Conservation (phyloP, 1,284 basidiomycete species). For the Xanthoconium separans region DNA sequence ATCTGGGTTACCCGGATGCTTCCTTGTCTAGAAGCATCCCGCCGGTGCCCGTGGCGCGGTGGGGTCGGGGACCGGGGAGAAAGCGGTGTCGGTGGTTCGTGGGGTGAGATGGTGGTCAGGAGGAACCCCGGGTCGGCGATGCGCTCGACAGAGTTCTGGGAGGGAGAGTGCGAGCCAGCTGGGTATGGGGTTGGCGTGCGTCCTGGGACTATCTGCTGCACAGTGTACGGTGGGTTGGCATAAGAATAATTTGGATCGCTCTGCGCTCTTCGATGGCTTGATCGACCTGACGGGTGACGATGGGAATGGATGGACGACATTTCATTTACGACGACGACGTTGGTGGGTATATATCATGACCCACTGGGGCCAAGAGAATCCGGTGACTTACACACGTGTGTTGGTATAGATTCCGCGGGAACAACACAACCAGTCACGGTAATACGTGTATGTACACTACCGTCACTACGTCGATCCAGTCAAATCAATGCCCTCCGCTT, state of each 20-base stretch:
- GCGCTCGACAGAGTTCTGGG: conserved; percentile 25
- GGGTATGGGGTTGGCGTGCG: conserved; percentile 9
- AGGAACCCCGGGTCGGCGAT: conserved; percentile 12
- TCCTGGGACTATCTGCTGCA: conserved; percentile 25
- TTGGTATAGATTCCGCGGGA: not conserved
- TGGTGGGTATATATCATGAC: not conserved
- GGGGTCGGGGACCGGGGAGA: conserved; percentile 19
- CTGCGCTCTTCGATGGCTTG: conserved; percentile 17
- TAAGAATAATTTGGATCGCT: conserved; percentile 28
- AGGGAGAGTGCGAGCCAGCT: conserved; percentile 2
- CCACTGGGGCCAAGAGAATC: no score
- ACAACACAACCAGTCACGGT: no score
- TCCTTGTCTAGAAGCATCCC: conserved; percentile 21
- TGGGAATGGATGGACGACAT: conserved; percentile 15
- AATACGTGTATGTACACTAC: no score
- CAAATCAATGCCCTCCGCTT: not conserved
- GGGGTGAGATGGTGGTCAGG: conserved; percentile 4
- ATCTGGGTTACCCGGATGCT: conserved; percentile 15
- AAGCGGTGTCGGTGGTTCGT: conserved; percentile 9
- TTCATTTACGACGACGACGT: not conserved
- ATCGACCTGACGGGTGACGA: conserved; percentile 10
- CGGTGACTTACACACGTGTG: not conserved
- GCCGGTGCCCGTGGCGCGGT: conserved; percentile 13
- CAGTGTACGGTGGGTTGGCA: conserved; percentile 24
- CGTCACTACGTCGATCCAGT: not conserved